Percentiles rank a stretch among this genome's conserved stretches.
These are phyloP conservation scores for Ajuga chamaepitys DNA, from an alignment of 257 asterid genomes.

Conservation along the genomic window DNA sequence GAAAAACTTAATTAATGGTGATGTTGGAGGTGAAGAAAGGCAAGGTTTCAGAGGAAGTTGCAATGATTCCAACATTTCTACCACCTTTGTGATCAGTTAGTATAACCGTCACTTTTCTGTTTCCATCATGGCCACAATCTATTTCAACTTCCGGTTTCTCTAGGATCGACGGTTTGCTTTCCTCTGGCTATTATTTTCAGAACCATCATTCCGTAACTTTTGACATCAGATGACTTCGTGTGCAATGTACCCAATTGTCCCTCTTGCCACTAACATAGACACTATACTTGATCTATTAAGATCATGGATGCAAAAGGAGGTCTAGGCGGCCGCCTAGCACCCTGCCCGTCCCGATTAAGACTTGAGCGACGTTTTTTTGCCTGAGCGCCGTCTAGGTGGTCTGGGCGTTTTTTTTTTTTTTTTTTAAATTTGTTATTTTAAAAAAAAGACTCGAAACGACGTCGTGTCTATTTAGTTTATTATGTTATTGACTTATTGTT, in stretches of 20 bases:
- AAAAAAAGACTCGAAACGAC: too few relatives aligned
- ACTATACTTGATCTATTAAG: constrained; percentile 20
- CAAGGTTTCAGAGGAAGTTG: constrained; percentile 13
- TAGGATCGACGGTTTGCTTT: neutral
- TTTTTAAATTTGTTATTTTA: too few relatives aligned
- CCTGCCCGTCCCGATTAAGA: too few relatives aligned
- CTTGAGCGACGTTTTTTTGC: too few relatives aligned
- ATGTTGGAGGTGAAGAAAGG: too few relatives aligned
- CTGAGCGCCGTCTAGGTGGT: too few relatives aligned
- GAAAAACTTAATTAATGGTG: too few relatives aligned
- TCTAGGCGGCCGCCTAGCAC: too few relatives aligned
- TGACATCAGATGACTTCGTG: constrained; percentile 34
- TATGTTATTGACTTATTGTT: too few relatives aligned
- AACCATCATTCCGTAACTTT: constrained; percentile 33
- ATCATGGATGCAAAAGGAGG: too few relatives aligned
- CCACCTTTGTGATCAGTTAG: constrained; percentile 29
- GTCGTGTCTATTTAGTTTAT: too few relatives aligned
- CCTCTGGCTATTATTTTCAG: constrained; percentile 18
- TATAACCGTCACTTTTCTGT: constrained; percentile 19
- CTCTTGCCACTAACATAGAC: constrained; percentile 25
- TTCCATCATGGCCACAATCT: neutral
- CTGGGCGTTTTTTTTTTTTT: too few relatives aligned
- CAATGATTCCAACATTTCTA: constrained; percentile 11
- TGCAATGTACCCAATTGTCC: constrained; percentile 40
- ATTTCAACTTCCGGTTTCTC: neutral